Evolutionary conservation across 306 rosid genomes (phyloP), one percentile per base, ranked within the genome.

Genomic region (Alnus glutinosa): DNA sequence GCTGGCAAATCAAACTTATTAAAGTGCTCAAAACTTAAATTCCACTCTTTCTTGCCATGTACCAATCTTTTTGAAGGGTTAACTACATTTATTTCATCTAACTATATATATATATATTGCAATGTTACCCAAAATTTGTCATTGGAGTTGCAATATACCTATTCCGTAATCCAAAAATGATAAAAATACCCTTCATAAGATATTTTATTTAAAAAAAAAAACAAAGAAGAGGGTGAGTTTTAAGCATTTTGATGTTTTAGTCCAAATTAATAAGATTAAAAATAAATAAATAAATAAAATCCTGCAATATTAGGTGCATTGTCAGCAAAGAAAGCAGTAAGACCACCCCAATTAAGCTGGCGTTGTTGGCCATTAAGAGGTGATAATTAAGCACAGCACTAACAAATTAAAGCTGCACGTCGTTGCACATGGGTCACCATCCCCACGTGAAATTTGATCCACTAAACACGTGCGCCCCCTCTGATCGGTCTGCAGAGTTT

Each of bases 401-500:
- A 75, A 82, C 70, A 77, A 23, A 23, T 34, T 34, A 34, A 81
- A 77, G 75, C 82, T 78, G 52, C 50, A 77, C 59, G 1, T 71
- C 74, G n/a, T 75, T 8, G 90, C 92, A 89, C 97, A 90, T 89
- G 96, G 89, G 72, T 73, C 81, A 69, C 84, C 89, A 74, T 74
- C 73, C 78, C 81, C 88, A 80, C 83, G 90, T 87, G 91, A 86
- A 85, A 82, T 77, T 79, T 77, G 81, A 78, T 85, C 89, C 84
- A 77, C 75, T 61, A 79, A 72, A 44, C 94, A 92, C 89, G 91
- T 89, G 94, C 88, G 11, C 58, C 81, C 90, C 28, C 28, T 77
- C 79, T 62, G 12, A 78, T 48, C 77, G 9, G 74, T 84, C 78
- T 61, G 78, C 81, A 82, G 83, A 66, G 51, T 23, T 23, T 23